A percentile compares a stretch with the other conserved stretches of the same genome.
phyloP scores from a whole-genome alignment of 2,329 filamentous ascomycete genomes.

The Cyphellophora attinorum region DNA sequence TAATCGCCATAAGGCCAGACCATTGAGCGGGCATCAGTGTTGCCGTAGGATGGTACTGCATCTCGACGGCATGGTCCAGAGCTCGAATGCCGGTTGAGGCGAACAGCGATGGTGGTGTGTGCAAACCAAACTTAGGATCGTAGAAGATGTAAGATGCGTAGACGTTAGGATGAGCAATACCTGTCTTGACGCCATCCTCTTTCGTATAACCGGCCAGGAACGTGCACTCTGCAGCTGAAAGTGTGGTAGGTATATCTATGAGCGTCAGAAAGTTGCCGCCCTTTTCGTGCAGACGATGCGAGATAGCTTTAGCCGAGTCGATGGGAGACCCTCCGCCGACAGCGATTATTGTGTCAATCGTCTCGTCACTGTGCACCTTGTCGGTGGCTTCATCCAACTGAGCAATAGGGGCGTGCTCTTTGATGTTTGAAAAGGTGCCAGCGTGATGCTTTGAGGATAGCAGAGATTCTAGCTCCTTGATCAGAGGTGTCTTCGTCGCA shows the following conservation, averaged over 20 bases:
- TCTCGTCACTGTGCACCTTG: constrained; percentile 32
- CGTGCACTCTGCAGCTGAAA: constrained; percentile 47
- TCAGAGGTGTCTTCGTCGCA: constrained; percentile 43
- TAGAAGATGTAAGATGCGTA: constrained; percentile 27
- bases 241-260: constrained; percentile 40
- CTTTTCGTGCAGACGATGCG: constrained; percentile 33
- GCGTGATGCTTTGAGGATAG: constrained; percentile 37
- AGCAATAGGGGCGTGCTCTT: constrained; percentile 46
- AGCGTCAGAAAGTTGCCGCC: constrained; percentile 32
- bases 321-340: constrained; percentile 48
- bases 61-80: constrained; percentile 47
- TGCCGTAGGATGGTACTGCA: constrained; percentile 42
- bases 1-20: constrained; percentile 35
- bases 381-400: constrained; percentile 44
- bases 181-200: constrained; percentile 39
- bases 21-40: constrained; percentile 42
- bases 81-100: constrained; percentile 44
- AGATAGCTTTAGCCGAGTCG: constrained; percentile 40
- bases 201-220: constrained; percentile 43
- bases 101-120: constrained; percentile 43
- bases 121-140: constrained; percentile 39
- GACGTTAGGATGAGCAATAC: constrained; percentile 22
- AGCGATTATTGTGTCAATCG: constrained; percentile 45
- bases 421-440: constrained; percentile 46
- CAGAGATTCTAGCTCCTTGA: constrained; percentile 41